Evolutionary conservation across 495 filamentous ascomycete species (phyloP).

Genomic region (Lepraria neglecta): DNA sequence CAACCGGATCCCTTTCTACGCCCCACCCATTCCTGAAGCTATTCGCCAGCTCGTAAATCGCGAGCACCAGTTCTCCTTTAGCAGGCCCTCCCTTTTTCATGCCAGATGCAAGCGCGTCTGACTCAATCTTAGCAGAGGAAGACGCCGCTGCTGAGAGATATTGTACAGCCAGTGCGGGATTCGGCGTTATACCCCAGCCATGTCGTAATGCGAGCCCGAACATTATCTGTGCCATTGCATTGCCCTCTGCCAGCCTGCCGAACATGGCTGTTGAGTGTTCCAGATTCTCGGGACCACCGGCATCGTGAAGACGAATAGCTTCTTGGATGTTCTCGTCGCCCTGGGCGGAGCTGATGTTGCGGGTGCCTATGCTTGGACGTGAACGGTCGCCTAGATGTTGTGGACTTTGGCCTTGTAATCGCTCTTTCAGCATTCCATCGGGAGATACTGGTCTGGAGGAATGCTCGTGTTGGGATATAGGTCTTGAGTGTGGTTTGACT

Average conservation of each 20-base stretch:
- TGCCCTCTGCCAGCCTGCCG: slow-evolving; percentile 79
- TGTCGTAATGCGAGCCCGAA: slow-evolving; percentile 92
- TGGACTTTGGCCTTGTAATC: slow-evolving; percentile 2
- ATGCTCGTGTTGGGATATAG: slow-evolving; percentile 14
- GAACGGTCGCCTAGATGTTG: slow-evolving; percentile 15
- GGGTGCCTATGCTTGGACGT: slow-evolving; percentile 17
- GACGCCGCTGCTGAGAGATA: slow-evolving; percentile 87
- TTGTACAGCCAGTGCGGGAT: slow-evolving; percentile 65
- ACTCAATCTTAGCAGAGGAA: slow-evolving; percentile 81
- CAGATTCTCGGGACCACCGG: slow-evolving; percentile 63
- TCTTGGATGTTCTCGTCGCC: slow-evolving; percentile 75
- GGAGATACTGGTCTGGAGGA: slow-evolving; percentile 1
- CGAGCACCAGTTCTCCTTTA: slow-evolving; percentile 95
- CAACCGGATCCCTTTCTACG: slow-evolving; percentile 76
- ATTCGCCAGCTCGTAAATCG: slow-evolving; percentile 90
- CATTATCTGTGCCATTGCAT: slow-evolving; percentile 90
- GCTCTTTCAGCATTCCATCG: not conserved
- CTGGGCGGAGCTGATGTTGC: slow-evolving; percentile 36
- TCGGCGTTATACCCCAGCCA: slow-evolving; percentile 79
- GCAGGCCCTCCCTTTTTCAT: slow-evolving; percentile 89
- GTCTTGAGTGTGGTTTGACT: slow-evolving; percentile 44
- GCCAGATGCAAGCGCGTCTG: slow-evolving; percentile 72
- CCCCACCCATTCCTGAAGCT: slow-evolving; percentile 97
- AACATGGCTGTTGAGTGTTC: slow-evolving; percentile 77
- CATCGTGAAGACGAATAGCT: slow-evolving; percentile 91